Base-by-base conservation (phyloP, 2,329 filamentous ascomycete genomes). In the Fusarium metavorans region DNA sequence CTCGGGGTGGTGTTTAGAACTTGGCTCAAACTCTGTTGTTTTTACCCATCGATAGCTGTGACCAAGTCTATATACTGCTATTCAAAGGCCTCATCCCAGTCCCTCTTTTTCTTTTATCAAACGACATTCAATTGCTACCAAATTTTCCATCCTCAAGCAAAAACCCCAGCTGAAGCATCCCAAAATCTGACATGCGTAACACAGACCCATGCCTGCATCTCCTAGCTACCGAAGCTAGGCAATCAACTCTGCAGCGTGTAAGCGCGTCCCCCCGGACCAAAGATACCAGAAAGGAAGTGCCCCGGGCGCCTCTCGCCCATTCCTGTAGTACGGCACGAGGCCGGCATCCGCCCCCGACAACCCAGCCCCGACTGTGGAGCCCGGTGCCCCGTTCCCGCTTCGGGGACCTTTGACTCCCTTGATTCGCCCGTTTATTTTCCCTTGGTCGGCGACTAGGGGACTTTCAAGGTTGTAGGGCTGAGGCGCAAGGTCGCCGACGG, bases 401-500 rank as follows among this genome's bases (percentile, higher is more conserved):
- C 62, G 62, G 62, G 52, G 62, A 65, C 62, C 37, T 48, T 5
- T 23, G 23, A 8, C 18, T 9, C 6, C 10, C 27, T 27, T 64
- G 27, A 64, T 64, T 64, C 50, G 61, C 11, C 48, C 20, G 34
- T 13, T 16, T n/a, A 34, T 9, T 25, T 25, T 27, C n/a, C 16
- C 41, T 43, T 30, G 48, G 48, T 65, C 62, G 62, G 30, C 62
- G 62, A 65, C 62, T 54, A 54, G 48, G 13, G 2, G 18, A 54
- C 2, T 54, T 54, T 30, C 27, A 5, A 41, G 32, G 16, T 37
- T 37, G 34, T 58, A 58, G 56, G 56, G 56, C 56, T 58, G 56
- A 58, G 56, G 23, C 8, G n/a, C 11, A 32, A 66, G 68, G 69
- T 54, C 68, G 14, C 71, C 68, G 71, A 71, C 56, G 35, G 58